Evolutionary conservation across 768 basidiomycete genomes (phyloP), one percentile per base, ranked within the genome.

Genomic region (Naematelia aurantialba): DNA sequence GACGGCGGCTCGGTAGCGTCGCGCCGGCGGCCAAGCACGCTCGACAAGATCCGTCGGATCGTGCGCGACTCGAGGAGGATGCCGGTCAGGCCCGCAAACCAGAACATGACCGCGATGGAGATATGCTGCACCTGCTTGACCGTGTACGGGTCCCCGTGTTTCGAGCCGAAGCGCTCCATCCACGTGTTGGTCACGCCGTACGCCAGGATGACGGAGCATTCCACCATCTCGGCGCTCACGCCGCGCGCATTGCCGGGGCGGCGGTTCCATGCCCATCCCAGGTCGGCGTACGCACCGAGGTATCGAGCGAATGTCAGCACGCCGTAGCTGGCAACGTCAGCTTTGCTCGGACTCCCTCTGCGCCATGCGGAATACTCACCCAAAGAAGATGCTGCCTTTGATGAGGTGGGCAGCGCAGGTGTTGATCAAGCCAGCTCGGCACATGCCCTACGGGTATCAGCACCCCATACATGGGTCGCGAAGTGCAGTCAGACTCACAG

Each of bases 71-170:
- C 94, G 60, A 98, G 83, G 2, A 85, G 85, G 84, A 96, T 89
- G 24, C 91, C 92, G 1, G 91, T 73, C 5, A 89, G 81, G 11
- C 94, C 93, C 22, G 89, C 91, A 68, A 91, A 93, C 85, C 89
- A 93, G 77, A 92, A 96, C 89, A 68, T 77, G 52, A 80, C 65
- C 13, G 93, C 93, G 63, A 98, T 96, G 56, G 87, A 84, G 55
- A 94, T 93, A 68, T 97, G 94, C 70, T 98, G 91, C 14, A 96
- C 84, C 72, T 96, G 84, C 76, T 91, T 94, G 24, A 91, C 88
- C 1, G 89, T 88, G 78, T 83, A 94, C 13, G 92, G 89, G 70
- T 87, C 86, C 13, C 89, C 89, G 0, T 87, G 78, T 14, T 82
- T 78, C 0, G 86, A 89, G 2, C 92, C 93, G 65, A 94, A 89